Evolutionary conservation across 768 basidiomycete genomes (phyloP), one percentile per base, ranked within the genome.

Genomic region (Tylopilus sp.): DNA sequence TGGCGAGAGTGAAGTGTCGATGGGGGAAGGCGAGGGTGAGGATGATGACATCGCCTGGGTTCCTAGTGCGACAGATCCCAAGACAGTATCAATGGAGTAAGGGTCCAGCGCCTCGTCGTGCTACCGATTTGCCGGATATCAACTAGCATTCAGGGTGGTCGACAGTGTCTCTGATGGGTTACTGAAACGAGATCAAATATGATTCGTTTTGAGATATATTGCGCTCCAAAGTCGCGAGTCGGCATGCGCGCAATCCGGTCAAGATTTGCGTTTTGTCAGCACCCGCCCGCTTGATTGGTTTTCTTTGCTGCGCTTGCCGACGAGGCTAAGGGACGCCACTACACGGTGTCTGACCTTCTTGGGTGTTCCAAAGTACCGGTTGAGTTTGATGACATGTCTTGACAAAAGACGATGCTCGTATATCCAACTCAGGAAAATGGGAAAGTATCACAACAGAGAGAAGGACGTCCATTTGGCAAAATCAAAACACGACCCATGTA

Each of bases 1-100:
- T 40, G 50, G 20, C 1, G 59, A 49, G 22, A 65, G 63, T 39
- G 68, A 69, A 41, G 58, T 6, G n/a, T n/a, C n/a, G n/a, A n/a
- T n/a, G 2, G 56, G 47, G 4, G 61, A 54, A 30, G 57, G 51
- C 11, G 62, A 66, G 31, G 59, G 57, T 25, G 66, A 64, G 8
- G 69, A 71, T 22, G 69, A 71, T 20, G 63, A 71, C 41, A 38
- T 67, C 22, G 65, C 68, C 12, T 73, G 71, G 70, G 61, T 72
- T 22, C 42, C 58, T 44, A 58, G 56, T 42, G 56, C 54, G 33
- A 28, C 41, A 23, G 48, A 41, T 21, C 33, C 53, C 53, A 52
- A 56, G 48, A 51, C 40, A 5, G 49, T 47, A 20, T 52, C 30
- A n/a, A 15, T 31, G 21, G 52, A 57, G 31, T 52, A n/a, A 59